A percentile compares a stretch with the other conserved stretches of the same genome.
These are phyloP conservation scores for Thalia dealbata DNA, from an alignment of 176 grass and related monocot species.

Conservation along the genomic window DNA sequence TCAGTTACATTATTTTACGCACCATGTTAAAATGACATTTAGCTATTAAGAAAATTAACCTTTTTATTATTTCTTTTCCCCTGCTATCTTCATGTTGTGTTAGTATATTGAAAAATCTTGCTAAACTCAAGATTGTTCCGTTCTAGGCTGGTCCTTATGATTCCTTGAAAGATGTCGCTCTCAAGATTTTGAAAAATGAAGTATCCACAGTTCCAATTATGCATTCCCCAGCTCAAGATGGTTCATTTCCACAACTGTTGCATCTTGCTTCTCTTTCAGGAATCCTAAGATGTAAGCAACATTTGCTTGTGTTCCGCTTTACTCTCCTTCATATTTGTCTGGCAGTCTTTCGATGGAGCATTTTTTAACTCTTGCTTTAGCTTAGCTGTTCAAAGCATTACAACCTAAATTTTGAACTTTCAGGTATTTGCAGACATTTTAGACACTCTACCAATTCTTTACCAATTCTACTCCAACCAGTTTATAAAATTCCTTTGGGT, in stretches of 20 bases:
- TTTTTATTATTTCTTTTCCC: background rate
- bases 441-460: conserved; percentile 76
- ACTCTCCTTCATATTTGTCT: background rate
- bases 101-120: background rate
- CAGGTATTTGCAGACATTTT: conserved; percentile 97
- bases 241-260: conserved; percentile 84
- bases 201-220: conserved; percentile 81
- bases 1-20: no score
- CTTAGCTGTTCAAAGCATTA: background rate
- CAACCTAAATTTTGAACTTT: conserved; percentile 21
- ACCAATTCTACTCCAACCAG: conserved; percentile 72
- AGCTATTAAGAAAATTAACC: background rate
- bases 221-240: conserved; percentile 64
- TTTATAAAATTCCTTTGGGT: conserved; percentile 77
- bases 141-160: conserved; percentile 71
- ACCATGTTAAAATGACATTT: no score
- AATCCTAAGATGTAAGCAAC: conserved; percentile 81
- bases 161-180: conserved; percentile 68
- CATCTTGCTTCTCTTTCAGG: conserved; percentile 97
- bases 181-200: conserved; percentile 71
- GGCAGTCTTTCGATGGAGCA: background rate
- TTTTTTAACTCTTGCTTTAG: conserved; percentile 5
- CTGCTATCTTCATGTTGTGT: background rate
- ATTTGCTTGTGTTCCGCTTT: background rate
- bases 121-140: background rate